phyloP scores from a whole-genome alignment of 2,329 filamentous ascomycete species.

The Didymella pinodella region DNA sequence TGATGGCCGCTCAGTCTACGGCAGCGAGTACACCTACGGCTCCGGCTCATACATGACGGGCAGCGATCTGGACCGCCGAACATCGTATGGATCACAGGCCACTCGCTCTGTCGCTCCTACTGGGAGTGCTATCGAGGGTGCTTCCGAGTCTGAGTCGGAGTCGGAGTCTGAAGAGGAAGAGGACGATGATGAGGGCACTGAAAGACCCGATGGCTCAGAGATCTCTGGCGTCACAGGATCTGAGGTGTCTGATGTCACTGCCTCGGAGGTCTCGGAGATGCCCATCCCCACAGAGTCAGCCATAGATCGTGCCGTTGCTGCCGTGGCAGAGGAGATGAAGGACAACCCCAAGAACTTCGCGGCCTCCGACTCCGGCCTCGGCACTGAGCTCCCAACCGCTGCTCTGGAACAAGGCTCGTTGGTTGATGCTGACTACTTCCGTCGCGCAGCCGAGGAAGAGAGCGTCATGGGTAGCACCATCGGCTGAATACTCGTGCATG shows the following conservation, averaged over 20 bases:
- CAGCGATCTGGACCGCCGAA: slow-evolving; percentile 55
- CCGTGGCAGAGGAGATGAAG: slow-evolving; percentile 42
- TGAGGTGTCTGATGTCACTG: slow-evolving; percentile 19
- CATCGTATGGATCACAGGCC: slow-evolving; percentile 52
- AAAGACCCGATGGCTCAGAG: slow-evolving; percentile 38
- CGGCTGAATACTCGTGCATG: slow-evolving; percentile 25
- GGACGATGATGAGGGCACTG: slow-evolving; percentile 39
- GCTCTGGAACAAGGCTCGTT: slow-evolving; percentile 32
- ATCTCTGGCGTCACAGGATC: slow-evolving; percentile 32
- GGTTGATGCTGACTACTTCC: slow-evolving; percentile 48
- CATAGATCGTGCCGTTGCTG: slow-evolving; percentile 42
- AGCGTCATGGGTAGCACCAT: slow-evolving; percentile 50
- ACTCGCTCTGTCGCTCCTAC: slow-evolving; percentile 45
- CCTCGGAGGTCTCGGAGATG: slow-evolving; percentile 32
- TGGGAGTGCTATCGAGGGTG: slow-evolving; percentile 43
- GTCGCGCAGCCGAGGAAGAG: slow-evolving; percentile 48
- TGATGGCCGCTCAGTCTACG: slow-evolving; percentile 52
- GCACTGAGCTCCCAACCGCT: slow-evolving; percentile 49
- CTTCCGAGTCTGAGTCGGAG: slow-evolving; percentile 40
- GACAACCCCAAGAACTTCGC: slow-evolving; percentile 33
- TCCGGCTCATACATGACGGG: slow-evolving; percentile 61
- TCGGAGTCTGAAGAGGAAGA: slow-evolving; percentile 37
- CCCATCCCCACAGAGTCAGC: slow-evolving; percentile 44
- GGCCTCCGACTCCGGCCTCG: slow-evolving; percentile 50
- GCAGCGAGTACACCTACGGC: slow-evolving; percentile 56